Base-by-base conservation (phyloP, 805 yeast genomes). In the Ogataea saltuana region DNA sequence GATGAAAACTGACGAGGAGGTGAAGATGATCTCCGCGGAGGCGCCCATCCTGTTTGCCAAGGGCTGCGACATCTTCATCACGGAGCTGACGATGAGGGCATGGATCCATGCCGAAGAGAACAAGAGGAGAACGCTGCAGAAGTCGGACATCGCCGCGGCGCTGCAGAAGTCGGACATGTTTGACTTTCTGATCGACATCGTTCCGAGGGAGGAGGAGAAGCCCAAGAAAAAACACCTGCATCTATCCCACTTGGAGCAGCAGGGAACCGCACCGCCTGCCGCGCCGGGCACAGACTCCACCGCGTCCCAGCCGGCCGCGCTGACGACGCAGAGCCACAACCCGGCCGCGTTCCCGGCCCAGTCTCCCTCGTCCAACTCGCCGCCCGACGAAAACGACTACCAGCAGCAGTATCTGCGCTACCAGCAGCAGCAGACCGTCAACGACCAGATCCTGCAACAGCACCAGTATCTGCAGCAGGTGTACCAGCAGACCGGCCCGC, bases 91-190 rank as follows among this genome's bases (percentile, higher is more conserved):
- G 11, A 90, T 93, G 97, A 75, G 99, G 45, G 97, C 99, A 6
- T 93, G 99, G 99, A 88, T 93, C 49, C 97, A 90, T 57, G 97
- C 98, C 3, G 98, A 93, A 64, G 97, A 88, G 58, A 88, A 88
- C 68, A 93, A 93, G 61, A 77, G 99, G 53, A 70, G 99, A 48
- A 93, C 99, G 4, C 69, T 93, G 46, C 99, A 93, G 63, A 86
- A 89, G 58, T 81, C 88, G 1, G 99, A 93, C 60, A 89, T 93
- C 49, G 96, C 97, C 2, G 93, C 93, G 13, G 99, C 99, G 1
- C 70, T 95, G 44, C 93, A 89, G 52, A 88, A 88, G 61, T 80
- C 90, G 29, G 99, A 93, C 63, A 91, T 93, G 96, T 95, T 91
- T 72, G 99, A 93, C 60, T 93, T 93, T 60, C 69, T 93, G 43